phyloP scores from a whole-genome alignment of 371 early-diverging fungal species.

The Mucor mucedo region DNA sequence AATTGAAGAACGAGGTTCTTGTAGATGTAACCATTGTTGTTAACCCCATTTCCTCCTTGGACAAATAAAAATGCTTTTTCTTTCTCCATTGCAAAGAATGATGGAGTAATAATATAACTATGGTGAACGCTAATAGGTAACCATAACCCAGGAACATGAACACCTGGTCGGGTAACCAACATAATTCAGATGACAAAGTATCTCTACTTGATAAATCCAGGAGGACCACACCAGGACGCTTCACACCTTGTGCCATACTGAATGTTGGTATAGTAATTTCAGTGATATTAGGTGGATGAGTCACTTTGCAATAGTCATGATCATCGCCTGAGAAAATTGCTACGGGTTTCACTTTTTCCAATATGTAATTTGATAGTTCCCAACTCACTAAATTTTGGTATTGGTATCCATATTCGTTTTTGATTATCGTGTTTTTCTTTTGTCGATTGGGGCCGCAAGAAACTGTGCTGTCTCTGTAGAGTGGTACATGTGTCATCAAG shows the following conservation, averaged over 20 bases:
- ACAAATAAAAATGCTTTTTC: background rate
- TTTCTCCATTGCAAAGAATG: background rate
- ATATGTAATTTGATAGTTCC: conserved; percentile 58
- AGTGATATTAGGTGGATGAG: conserved; percentile 6
- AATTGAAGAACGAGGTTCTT: background rate
- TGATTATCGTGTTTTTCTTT: conserved; percentile 31
- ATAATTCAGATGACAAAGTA: conserved; percentile 24
- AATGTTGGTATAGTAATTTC: conserved; percentile 61
- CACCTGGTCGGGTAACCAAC: conserved; percentile 50
- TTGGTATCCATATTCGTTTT: conserved; percentile 74
- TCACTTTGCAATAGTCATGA: conserved; percentile 84
- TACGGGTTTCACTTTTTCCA: conserved; percentile 66
- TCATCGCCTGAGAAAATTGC: conserved; percentile 91
- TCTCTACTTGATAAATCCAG: conserved; percentile 22
- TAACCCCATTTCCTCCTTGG: conserved; percentile 16
- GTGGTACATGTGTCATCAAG: conserved; percentile 82
- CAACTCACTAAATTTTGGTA: conserved; percentile 82
- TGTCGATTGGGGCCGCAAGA: conserved; percentile 78
- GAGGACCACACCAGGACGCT: conserved; percentile 51
- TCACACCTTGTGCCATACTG: conserved; percentile 63
- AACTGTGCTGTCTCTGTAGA: conserved; percentile 67
- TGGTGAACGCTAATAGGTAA: conserved; percentile 19
- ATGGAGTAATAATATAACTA: conserved; percentile 8
- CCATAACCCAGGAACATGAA: conserved; percentile 42
- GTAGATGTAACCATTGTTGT: background rate